Base-by-base conservation (phyloP, 2,329 filamentous ascomycete genomes). In the Knoxdaviesia capensis region DNA sequence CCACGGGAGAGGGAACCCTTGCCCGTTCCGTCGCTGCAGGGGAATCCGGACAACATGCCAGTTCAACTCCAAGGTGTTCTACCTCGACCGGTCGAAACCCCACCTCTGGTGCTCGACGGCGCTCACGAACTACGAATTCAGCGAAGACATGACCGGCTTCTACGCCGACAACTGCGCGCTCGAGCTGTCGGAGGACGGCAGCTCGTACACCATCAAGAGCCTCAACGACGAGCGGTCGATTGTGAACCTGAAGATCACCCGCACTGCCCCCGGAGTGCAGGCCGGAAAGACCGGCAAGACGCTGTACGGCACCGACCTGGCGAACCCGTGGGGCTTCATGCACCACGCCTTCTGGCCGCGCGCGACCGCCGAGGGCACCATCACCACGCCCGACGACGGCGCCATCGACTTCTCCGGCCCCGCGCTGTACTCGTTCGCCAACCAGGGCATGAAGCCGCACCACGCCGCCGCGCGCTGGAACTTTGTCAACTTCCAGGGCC, bases 401-500 rank as follows among this genome's bases (percentile, higher is more conserved):
- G 74, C 80, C 34, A 68, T 94, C 47, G 79, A 94, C 57, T 77
- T 94, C 58, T 79, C 74, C 53, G 88, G 88, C 44, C 74, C 68
- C 48, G 86, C 77, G 32, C 65, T 92, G 53, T 88, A 86, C 61
- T 69, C 80, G 49, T 80, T 90, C 58, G 87, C 85, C 36, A 65
- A 96, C 41, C 90, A 96, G 64, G 90, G 87, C 57, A 96, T 96
- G 88, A 98, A 98, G 71, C 90, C 90, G 36, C 90, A 98, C 59
- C 92, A 98, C 57, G 82, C 86, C 45, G 87, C 88, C 47, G 77
- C 82, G 31, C 76, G 73, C 48, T 98, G 90, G 90, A 94, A 90
- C 62, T 98, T 94, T 64, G 69, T 74, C 59, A 75, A 87, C 62
- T 94, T 94, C 65, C 87, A 96, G 57, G 79, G 83, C 9, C 80